Conservation (phyloP, 2,329 filamentous ascomycete genomes). For the Trichoderma sp. region DNA sequence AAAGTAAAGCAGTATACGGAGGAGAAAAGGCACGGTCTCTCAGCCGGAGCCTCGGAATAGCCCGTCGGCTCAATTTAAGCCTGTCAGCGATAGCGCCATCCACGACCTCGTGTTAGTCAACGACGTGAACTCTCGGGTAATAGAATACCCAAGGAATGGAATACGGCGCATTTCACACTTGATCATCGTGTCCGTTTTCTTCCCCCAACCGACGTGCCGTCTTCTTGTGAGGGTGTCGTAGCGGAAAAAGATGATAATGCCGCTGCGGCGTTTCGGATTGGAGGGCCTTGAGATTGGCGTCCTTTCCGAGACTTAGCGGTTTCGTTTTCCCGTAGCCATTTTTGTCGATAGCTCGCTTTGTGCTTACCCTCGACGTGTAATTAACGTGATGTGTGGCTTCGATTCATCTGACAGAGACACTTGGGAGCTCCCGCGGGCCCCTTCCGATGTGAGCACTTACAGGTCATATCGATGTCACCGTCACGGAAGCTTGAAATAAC, state of each 20-base stretch:
- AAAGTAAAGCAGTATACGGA: neutral
- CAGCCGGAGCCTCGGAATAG: neutral
- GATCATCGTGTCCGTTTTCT: neutral
- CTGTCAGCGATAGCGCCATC: neutral
- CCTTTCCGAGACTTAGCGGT: neutral
- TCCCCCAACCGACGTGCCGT: neutral
- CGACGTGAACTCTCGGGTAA: neutral
- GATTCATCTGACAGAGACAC: neutral
- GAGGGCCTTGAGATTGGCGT: neutral
- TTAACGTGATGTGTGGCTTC: neutral
- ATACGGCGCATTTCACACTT: neutral
- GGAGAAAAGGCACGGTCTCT: neutral
- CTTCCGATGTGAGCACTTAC: neutral
- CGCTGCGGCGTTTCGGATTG: neutral
- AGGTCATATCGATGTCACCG: neutral
- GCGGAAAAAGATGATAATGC: neutral
- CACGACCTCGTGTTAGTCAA: neutral
- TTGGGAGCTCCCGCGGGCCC: neutral
- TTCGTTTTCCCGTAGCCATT: neutral
- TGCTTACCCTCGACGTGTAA: neutral
- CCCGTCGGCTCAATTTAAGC: slow-evolving; percentile 2
- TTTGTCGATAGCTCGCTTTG: neutral
- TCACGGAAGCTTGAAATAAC: neutral
- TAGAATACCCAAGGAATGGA: neutral
- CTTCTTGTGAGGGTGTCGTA: neutral